Conservation (phyloP, 2,329 filamentous ascomycete species). For the Seiridium unicorne region DNA sequence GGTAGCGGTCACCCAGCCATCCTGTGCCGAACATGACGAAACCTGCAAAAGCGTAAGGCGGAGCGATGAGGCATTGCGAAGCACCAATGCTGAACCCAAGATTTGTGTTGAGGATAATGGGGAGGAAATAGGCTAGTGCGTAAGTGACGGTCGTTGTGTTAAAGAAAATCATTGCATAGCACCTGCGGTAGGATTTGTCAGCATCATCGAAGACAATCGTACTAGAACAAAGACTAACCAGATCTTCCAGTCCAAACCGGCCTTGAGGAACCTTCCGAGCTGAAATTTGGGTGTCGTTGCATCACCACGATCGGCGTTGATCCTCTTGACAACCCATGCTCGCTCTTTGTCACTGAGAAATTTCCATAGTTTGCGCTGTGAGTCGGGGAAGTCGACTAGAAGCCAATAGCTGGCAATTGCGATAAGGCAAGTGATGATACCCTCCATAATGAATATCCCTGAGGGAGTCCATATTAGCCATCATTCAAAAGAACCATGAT, state of each 20-base stretch:
- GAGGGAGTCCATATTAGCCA: neutral
- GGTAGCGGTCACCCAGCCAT: constrained; percentile 67
- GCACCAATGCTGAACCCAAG: constrained; percentile 64
- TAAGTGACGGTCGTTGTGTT: constrained; percentile 72
- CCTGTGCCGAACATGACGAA: constrained; percentile 59
- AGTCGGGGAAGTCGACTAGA: constrained; percentile 51
- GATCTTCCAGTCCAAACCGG: constrained; percentile 21
- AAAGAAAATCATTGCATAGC: constrained; percentile 59
- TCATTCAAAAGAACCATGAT: neutral
- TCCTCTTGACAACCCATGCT: constrained; percentile 33
- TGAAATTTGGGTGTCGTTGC: constrained; percentile 45
- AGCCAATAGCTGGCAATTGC: constrained; percentile 34
- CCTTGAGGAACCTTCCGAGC: constrained; percentile 31
- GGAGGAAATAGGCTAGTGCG: constrained; percentile 75
- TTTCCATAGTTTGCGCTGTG: constrained; percentile 31
- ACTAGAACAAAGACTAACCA: constrained; percentile 3
- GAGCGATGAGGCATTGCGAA: constrained; percentile 70
- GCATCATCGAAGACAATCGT: neutral
- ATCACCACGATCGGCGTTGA: constrained; percentile 45
- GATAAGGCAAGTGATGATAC: constrained; percentile 52
- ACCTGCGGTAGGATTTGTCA: constrained; percentile 39
- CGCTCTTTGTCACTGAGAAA: constrained; percentile 40
- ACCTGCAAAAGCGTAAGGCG: constrained; percentile 65
- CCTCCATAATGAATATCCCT: constrained; percentile 36
- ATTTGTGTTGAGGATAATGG: constrained; percentile 64